Conservation (phyloP, 1,284 basidiomycete genomes). For the Austroboletus niveus region DNA sequence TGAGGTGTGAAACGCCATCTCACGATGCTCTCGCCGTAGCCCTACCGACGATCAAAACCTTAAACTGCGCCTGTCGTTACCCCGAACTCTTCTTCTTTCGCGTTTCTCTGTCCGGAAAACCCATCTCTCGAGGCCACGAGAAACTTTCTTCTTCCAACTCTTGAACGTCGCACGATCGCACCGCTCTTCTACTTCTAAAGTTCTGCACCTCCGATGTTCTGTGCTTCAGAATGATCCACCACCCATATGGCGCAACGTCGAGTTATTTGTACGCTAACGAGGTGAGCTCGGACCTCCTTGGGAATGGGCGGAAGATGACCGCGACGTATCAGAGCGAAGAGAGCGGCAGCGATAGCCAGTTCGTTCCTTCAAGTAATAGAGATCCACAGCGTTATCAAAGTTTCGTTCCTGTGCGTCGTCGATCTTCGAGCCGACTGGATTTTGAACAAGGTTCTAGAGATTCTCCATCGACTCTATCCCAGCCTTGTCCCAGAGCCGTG, state of each 20-base stretch:
- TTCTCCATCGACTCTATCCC: conserved; percentile 25
- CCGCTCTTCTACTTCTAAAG: conserved; percentile 4
- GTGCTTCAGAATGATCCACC: conserved; percentile 27
- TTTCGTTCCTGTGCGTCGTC: conserved; percentile 27
- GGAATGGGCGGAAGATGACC: not conserved
- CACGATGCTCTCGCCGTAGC: not conserved
- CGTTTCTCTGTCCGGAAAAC: not conserved
- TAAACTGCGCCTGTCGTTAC: not conserved
- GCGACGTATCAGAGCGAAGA: conserved; percentile 7
- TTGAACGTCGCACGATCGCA: not conserved
- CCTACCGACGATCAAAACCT: not conserved
- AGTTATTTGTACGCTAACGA: conserved; percentile 27
- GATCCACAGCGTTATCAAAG: conserved; percentile 23
- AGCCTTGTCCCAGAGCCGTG: conserved; percentile 8
- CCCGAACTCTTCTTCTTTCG: not conserved
- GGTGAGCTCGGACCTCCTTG: conserved; percentile 12
- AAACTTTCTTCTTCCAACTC: too few species aligned
- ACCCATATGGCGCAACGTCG: conserved; percentile 30
- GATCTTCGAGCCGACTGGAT: not conserved
- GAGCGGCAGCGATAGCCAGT: not conserved
- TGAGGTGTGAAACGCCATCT: not conserved
- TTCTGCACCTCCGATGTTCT: conserved; percentile 17
- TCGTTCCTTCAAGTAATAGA: not conserved
- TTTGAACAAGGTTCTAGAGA: conserved; percentile 16
- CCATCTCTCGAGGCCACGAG: too few species aligned